A percentile compares a stretch with the other conserved stretches of the same genome.
These are phyloP conservation scores for Theobroma grandiflorum DNA, from an alignment of 441 rosid genomes.

Conservation along the genomic window DNA sequence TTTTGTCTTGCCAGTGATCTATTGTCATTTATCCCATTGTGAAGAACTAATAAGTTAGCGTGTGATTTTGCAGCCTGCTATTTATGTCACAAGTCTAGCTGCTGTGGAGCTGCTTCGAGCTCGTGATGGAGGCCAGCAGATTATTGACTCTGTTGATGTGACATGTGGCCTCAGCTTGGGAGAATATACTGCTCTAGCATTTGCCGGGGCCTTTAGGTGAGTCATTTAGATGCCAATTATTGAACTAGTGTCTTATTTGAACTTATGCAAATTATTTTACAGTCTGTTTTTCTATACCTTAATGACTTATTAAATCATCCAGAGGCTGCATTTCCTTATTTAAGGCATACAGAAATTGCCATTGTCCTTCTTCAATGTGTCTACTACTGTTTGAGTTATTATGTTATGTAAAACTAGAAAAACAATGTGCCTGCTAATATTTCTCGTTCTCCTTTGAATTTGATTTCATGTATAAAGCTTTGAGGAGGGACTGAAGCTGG, in stretches of 20 bases:
- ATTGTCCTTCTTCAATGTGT: neutral
- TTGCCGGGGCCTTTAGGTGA: slow-evolving; percentile 96
- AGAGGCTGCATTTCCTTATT: neutral
- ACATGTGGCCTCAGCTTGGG: slow-evolving; percentile 98
- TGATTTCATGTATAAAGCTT: slow-evolving; percentile 56
- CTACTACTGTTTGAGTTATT: neutral
- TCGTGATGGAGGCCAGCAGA: slow-evolving; percentile 86
- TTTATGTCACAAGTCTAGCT: slow-evolving; percentile 97
- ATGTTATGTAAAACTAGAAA: slow-evolving; percentile 11
- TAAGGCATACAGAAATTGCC: neutral
- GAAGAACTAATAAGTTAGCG: neutral
- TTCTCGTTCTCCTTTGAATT: slow-evolving; percentile 27
- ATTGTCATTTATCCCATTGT: neutral
- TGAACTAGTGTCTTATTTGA: neutral
- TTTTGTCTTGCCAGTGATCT: slow-evolving; percentile 13
- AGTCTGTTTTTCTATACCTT: neutral
- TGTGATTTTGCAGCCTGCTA: slow-evolving; percentile 81
- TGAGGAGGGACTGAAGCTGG: slow-evolving; percentile 96
- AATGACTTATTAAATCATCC: slow-evolving; percentile 4
- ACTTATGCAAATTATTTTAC: neutral
- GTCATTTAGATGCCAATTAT: slow-evolving; percentile 11
- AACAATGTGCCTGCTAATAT: slow-evolving; percentile 16
- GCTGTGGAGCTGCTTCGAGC: slow-evolving; percentile 93
- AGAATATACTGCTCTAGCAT: slow-evolving; percentile 97
- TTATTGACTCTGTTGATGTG: slow-evolving; percentile 91